These are phyloP conservation scores for Metschnikowia rubicola DNA, from an alignment of 805 yeast species.

Conservation along the genomic window DNA sequence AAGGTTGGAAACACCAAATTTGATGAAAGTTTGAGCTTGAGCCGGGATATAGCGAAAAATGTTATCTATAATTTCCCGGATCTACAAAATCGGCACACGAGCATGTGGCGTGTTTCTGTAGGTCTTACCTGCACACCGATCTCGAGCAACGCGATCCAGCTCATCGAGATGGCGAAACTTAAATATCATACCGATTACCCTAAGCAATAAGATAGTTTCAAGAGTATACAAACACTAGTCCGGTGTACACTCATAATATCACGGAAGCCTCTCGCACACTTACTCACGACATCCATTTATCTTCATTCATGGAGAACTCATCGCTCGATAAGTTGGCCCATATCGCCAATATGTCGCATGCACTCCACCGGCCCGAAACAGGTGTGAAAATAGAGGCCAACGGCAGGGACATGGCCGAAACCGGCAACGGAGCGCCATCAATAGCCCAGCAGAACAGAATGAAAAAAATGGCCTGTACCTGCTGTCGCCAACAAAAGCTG, in stretches of 20 bases:
- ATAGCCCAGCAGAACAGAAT: conserved; percentile 1
- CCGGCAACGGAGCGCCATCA: background rate
- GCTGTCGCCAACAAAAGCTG: conserved; percentile 93
- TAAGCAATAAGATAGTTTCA: too few relatives aligned
- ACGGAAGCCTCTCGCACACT: background rate
- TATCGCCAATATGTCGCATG: conserved; percentile 44
- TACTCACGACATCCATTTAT: background rate
- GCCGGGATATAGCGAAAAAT: too few relatives aligned
- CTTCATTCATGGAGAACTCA: conserved; percentile 17
- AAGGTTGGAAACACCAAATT: too few relatives aligned
- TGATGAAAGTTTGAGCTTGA: too few relatives aligned
- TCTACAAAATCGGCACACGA: too few relatives aligned
- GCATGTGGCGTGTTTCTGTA: too few relatives aligned
- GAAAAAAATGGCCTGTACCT: conserved; percentile 73
- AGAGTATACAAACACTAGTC: too few relatives aligned
- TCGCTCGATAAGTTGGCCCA: conserved; percentile 41
- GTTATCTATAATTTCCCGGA: too few relatives aligned
- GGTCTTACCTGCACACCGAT: too few relatives aligned
- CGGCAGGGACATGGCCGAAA: background rate
- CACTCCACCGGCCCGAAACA: conserved; percentile 25
- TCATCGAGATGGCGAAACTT: too few relatives aligned
- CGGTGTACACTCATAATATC: background rate
- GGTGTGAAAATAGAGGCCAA: conserved; percentile 8
- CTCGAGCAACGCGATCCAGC: too few relatives aligned
- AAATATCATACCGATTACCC: too few relatives aligned